Evolutionary conservation across 2,329 filamentous ascomycete genomes (phyloP).

Genomic region (Penicillium sp.): DNA sequence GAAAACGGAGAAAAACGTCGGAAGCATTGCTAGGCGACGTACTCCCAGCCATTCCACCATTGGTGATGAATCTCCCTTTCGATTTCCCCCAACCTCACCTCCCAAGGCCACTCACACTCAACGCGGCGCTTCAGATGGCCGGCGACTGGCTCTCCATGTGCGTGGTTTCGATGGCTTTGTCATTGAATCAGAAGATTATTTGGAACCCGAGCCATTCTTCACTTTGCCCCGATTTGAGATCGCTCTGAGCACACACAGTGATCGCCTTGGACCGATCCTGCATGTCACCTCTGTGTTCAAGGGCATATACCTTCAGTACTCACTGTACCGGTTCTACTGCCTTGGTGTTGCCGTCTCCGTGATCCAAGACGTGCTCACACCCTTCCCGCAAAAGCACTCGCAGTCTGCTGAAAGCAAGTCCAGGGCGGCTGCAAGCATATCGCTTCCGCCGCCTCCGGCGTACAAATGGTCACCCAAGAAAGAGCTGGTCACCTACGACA

Average conservation of each 20-base stretch:
- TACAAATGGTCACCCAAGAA: conserved; percentile 21
- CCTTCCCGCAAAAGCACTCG: conserved; percentile 16
- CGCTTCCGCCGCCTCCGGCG: conserved; percentile 22
- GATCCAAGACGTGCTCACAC: conserved; percentile 57
- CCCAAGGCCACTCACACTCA: conserved; percentile 35
- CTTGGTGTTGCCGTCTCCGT: conserved; percentile 72
- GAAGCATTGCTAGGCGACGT: conserved; percentile 53
- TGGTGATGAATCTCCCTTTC: conserved; percentile 54
- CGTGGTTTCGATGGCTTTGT: conserved; percentile 82
- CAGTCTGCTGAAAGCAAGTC: conserved; percentile 9
- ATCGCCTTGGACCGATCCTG: conserved; percentile 77
- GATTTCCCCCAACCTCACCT: conserved; percentile 45
- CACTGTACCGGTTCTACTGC: conserved; percentile 85
- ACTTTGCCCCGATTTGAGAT: conserved; percentile 80
- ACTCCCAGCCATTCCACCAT: conserved; percentile 63
- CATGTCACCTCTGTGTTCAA: conserved; percentile 75
- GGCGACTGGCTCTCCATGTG: conserved; percentile 69
- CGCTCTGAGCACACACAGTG: conserved; percentile 72
- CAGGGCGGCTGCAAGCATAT: conserved; percentile 16
- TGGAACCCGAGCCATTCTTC: conserved; percentile 77
- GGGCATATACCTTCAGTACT: conserved; percentile 76
- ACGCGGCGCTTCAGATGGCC: conserved; percentile 57
- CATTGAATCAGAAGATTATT: conserved; percentile 73
- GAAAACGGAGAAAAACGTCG: conserved; percentile 52
- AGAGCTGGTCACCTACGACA: conserved; percentile 72